Base-by-base conservation (phyloP, 2,329 filamentous ascomycete genomes). In the Colletotrichum cereale region DNA sequence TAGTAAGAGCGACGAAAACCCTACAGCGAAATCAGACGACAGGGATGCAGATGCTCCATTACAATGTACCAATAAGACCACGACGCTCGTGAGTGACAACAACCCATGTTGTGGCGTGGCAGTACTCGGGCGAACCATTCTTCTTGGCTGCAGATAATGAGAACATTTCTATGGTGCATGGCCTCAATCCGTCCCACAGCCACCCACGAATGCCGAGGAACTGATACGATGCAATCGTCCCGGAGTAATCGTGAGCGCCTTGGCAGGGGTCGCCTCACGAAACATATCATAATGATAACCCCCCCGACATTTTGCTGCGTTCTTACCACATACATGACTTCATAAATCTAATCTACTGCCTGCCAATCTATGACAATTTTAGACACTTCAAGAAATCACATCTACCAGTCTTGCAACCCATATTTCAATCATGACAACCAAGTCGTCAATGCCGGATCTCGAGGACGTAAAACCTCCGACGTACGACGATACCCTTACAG, bases 401-500 rank as follows among this genome's bases (percentile, higher is more conserved):
- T 14, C 6, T 7, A 12, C 1, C 16, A 12, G 38, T 18, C 34
- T 24, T 24, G 6, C 31, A 38, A 21, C 3, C 24, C 2, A n/a
- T 2, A 5, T 24, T 8, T 18, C 6, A n/a, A 53, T n/a, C 24
- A 63, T 53, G 61, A 18, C 47, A 16, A 0, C 36, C 24, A n/a
- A 53, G 11, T 26, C 48, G 0, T 57, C 67, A 5, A 60, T 68
- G 68, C 44, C 63, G 3, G 58, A 68, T 18, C 29, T 36, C 16
- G 31, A 44, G 21, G 65, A 71, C 24, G 57, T 71, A 1, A 31
- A 64, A 11, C 68, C 68, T 24, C 68, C 68, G 6, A 52, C 64
- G 5, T 71, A 71, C 53, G 65, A 71, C n/a, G 65, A 68, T 5
- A 60, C 65, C 11, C 42, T 68, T 21, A 42, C 26, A 24, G 65